phyloP scores from a whole-genome alignment of 192 early-diverging fungal genomes.

The Paraglomus occultum region DNA sequence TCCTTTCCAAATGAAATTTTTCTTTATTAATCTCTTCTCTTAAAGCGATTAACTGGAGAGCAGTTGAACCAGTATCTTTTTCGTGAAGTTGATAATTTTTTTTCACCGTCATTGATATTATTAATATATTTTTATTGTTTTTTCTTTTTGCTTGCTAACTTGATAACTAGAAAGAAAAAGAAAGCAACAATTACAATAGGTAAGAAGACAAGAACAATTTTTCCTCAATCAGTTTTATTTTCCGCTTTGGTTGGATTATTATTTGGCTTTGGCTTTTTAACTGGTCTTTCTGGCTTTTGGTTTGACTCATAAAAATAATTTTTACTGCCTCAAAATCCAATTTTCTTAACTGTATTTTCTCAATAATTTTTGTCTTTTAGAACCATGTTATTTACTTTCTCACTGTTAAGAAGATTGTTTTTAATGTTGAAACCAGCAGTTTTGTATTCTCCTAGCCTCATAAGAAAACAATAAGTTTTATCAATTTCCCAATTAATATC shows the following conservation, averaged over 20 bases:
- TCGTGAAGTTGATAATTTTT: conserved; percentile 11
- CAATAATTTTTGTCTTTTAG: conserved; percentile 8
- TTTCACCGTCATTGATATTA: neutral
- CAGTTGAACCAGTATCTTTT: conserved; percentile 1
- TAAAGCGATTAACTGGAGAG: neutral
- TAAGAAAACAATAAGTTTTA: too few species aligned
- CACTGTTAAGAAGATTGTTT: too few species aligned
- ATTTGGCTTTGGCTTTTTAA: neutral
- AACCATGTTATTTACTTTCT: too few species aligned
- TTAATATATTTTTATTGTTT: too few species aligned
- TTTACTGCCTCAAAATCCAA: conserved; percentile 13
- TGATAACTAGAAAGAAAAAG: neutral
- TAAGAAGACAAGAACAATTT: neutral
- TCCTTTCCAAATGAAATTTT: conserved; percentile 2
- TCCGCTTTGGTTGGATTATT: conserved; percentile 7
- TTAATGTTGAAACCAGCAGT: too few species aligned
- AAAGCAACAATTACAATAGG: conserved; percentile 2
- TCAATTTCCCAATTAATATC: too few species aligned
- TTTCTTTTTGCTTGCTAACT: neutral
- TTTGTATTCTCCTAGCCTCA: too few species aligned
- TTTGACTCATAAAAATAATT: conserved; percentile 19
- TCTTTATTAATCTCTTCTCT: conserved; percentile 8
- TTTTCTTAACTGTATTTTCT: conserved; percentile 22
- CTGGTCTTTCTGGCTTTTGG: neutral
- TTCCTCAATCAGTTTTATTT: conserved; percentile 16